phyloP scores from a whole-genome alignment of 768 basidiomycete genomes.

The Amanita inopinata region DNA sequence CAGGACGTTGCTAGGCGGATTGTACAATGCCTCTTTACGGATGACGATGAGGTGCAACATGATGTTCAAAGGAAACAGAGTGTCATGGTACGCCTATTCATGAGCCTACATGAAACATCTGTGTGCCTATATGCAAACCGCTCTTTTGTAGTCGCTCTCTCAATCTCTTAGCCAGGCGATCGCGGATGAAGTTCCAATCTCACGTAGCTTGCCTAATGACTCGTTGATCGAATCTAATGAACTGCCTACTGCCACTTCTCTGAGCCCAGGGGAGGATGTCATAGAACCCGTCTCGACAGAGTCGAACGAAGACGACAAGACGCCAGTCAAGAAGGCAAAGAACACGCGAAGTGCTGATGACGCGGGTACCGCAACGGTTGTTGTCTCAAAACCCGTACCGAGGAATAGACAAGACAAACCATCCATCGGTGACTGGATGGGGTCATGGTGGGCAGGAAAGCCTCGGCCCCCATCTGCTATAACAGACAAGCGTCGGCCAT shows the following conservation, averaged over 20 bases:
- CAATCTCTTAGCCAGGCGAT: slow-evolving; percentile 50
- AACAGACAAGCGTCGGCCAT: slow-evolving; percentile 15
- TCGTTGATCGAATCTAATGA: slow-evolving; percentile 26
- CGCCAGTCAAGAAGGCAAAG: background rate
- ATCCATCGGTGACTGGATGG: slow-evolving; percentile 67
- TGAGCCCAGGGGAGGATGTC: no score
- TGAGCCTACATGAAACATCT: slow-evolving; percentile 4
- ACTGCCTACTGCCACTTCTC: slow-evolving; percentile 12
- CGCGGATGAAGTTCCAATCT: slow-evolving; percentile 33
- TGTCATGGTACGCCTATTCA: slow-evolving; percentile 34
- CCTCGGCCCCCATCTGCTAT: slow-evolving; percentile 14
- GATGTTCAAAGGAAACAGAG: slow-evolving; percentile 49
- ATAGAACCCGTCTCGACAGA: background rate
- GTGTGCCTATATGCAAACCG: slow-evolving; percentile 4
- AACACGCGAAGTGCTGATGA: background rate
- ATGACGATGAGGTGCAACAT: slow-evolving; percentile 37
- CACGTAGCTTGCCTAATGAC: slow-evolving; percentile 25
- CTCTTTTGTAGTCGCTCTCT: slow-evolving; percentile 31
- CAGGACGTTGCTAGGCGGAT: slow-evolving; percentile 59
- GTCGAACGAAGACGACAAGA: background rate
- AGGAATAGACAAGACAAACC: slow-evolving; percentile 37
- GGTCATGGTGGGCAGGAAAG: slow-evolving; percentile 55
- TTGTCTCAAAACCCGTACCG: slow-evolving; percentile 3
- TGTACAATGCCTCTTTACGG: slow-evolving; percentile 54
- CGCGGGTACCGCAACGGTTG: background rate